These are phyloP conservation scores for Aspergillus bridgeri DNA, from an alignment of 495 filamentous ascomycete species.

Conservation along the genomic window DNA sequence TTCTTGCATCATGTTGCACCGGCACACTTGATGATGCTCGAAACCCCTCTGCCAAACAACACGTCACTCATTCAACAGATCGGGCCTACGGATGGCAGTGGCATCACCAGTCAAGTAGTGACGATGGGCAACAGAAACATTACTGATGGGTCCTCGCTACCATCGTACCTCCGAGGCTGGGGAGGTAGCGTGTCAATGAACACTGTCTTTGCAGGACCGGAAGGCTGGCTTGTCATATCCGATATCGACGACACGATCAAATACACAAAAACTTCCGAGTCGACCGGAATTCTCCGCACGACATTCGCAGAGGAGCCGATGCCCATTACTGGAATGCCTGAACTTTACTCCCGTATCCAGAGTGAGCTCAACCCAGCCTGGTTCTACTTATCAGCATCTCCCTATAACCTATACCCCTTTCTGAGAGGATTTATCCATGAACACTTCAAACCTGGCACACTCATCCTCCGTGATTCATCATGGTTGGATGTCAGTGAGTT, in stretches of 20 bases:
- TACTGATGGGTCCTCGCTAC: slow-evolving; percentile 26
- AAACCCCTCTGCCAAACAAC: slow-evolving; percentile 45
- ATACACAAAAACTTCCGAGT: slow-evolving; percentile 73
- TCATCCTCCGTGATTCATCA: slow-evolving; percentile 80
- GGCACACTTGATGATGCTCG: slow-evolving; percentile 57
- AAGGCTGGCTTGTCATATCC: slow-evolving; percentile 85
- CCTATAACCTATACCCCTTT: slow-evolving; percentile 92
- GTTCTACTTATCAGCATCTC: slow-evolving; percentile 93
- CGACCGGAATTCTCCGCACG: slow-evolving; percentile 72
- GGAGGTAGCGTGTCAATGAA: slow-evolving; percentile 50
- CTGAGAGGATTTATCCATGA: slow-evolving; percentile 64
- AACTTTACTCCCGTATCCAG: slow-evolving; percentile 68
- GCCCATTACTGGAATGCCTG: slow-evolving; percentile 76
- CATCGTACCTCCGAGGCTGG: slow-evolving; percentile 36
- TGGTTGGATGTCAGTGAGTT: slow-evolving; percentile 83
- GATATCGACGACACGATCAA: slow-evolving; percentile 98
- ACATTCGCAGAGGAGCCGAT: slow-evolving; percentile 76
- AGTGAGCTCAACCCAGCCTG: slow-evolving; percentile 62
- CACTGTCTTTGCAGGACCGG: slow-evolving; percentile 69
- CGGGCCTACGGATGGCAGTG: slow-evolving; percentile 66
- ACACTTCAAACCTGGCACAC: slow-evolving; percentile 71
- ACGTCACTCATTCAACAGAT: slow-evolving; percentile 48
- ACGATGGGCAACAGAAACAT: slow-evolving; percentile 30
- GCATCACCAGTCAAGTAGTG: slow-evolving; percentile 61
- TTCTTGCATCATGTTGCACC: slow-evolving; percentile 76